Conservation (phyloP, 2,329 filamentous ascomycete genomes). For the Cytospora schulzeri region DNA sequence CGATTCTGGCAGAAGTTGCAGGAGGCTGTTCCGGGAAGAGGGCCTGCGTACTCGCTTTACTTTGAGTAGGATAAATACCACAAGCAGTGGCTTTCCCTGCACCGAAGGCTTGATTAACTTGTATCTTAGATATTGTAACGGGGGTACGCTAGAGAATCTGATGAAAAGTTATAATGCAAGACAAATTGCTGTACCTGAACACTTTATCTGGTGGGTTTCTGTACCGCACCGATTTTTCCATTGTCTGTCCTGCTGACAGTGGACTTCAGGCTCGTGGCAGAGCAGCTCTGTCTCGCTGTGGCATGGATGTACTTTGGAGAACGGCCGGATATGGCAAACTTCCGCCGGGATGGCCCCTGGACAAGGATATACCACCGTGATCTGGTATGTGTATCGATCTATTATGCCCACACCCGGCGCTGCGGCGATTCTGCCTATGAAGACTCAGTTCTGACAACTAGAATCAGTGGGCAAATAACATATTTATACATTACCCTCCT, state of each 20-base stretch:
- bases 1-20: conserved; percentile 4
- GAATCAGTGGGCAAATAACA: not conserved
- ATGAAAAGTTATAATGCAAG: not conserved
- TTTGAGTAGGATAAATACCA: conserved; percentile 2
- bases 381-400: not conserved
- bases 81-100: too few species aligned
- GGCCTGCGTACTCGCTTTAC: conserved; percentile 5
- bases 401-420: too few species aligned
- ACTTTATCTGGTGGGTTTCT: conserved; percentile 2
- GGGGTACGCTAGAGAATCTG: not conserved
- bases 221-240: too few species aligned
- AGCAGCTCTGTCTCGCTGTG: conserved; percentile 11
- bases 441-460: not conserved
- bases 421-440: too few species aligned
- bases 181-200: not conserved
- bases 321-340: not conserved
- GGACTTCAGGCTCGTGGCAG: conserved; percentile 1
- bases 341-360: not conserved
- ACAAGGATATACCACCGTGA: conserved; percentile 1
- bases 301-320: conserved; percentile 9
- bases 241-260: not conserved
- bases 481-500: conserved; percentile 1
- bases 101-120: not conserved
- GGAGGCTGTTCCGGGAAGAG: not conserved
- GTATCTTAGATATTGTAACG: not conserved